Conservation (phyloP, 2,329 filamentous ascomycete species). For the Penicillium sp. region DNA sequence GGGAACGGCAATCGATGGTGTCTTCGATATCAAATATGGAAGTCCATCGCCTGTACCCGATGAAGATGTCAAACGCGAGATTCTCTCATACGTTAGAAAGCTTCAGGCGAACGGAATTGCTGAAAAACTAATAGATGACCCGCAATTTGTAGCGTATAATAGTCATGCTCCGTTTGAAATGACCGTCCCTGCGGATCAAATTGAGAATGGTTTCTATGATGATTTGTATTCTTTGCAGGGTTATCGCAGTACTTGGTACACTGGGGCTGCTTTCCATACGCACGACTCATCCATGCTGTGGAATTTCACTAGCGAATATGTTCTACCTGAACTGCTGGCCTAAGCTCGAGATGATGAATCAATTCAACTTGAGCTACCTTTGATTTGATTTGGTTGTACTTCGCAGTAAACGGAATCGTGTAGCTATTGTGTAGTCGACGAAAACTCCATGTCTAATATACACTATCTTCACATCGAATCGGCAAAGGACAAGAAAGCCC, state of each 20-base stretch:
- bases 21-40: slow-evolving; percentile 21
- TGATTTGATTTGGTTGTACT: too few relatives aligned
- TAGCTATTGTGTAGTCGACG: too few relatives aligned
- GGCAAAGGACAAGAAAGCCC: too few relatives aligned
- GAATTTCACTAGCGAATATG: slow-evolving; percentile 10
- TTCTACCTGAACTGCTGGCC: slow-evolving; percentile 8
- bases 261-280: slow-evolving; percentile 33
- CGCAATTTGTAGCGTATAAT: slow-evolving; percentile 36
- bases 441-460: too few relatives aligned
- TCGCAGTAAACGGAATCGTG: too few relatives aligned
- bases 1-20: slow-evolving; percentile 16
- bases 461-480: too few relatives aligned
- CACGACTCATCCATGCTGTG: slow-evolving; percentile 16
- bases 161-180: slow-evolving; percentile 42
- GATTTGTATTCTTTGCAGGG: slow-evolving; percentile 47
- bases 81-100: slow-evolving; percentile 19
- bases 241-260: slow-evolving; percentile 46
- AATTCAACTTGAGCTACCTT: not conserved
- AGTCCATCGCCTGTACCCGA: slow-evolving; percentile 17
- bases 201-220: slow-evolving; percentile 44
- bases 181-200: slow-evolving; percentile 32
- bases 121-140: slow-evolving; percentile 11
- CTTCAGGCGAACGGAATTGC: slow-evolving; percentile 15
- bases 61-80: slow-evolving; percentile 28
- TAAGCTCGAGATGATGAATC: not conserved